phyloP scores from a whole-genome alignment of 148 eudicot genomes.

The Tetragonia tetragonoides region DNA sequence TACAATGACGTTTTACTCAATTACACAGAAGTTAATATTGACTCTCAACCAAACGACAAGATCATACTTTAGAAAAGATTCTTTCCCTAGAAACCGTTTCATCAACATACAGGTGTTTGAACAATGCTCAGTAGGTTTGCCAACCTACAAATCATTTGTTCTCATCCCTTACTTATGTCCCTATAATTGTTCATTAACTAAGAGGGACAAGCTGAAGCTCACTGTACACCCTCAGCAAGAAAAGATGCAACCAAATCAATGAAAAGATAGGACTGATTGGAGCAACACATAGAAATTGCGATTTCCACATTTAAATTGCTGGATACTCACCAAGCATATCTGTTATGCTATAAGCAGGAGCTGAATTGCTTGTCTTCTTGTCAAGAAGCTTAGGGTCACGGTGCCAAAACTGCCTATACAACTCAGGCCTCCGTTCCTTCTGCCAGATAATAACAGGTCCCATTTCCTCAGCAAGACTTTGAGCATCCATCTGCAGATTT shows the following conservation, averaged over 20 bases:
- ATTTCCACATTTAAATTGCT: background rate
- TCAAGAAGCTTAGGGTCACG: slow-evolving; percentile 42
- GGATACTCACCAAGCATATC: slow-evolving; percentile 77
- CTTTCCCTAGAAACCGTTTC: no score
- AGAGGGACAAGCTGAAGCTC: no score
- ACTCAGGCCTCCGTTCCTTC: slow-evolving; percentile 64
- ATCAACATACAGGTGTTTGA: no score
- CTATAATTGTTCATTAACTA: no score
- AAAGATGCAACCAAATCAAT: background rate
- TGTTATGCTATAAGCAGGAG: slow-evolving; percentile 38
- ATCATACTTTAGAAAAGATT: background rate
- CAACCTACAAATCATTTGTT: background rate
- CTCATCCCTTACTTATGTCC: no score
- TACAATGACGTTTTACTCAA: background rate
- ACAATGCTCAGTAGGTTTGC: background rate
- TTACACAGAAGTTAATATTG: background rate
- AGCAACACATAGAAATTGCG: background rate
- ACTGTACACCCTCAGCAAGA: no score
- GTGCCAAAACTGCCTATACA: slow-evolving; percentile 68
- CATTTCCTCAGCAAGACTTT: slow-evolving; percentile 84
- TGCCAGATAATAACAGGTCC: slow-evolving; percentile 89
- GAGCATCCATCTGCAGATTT: slow-evolving; percentile 73
- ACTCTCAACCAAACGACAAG: background rate
- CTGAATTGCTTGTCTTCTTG: slow-evolving; percentile 36
- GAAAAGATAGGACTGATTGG: background rate